Conservation (phyloP, 176 grass and related monocot species). For the Zizania latifolia region DNA sequence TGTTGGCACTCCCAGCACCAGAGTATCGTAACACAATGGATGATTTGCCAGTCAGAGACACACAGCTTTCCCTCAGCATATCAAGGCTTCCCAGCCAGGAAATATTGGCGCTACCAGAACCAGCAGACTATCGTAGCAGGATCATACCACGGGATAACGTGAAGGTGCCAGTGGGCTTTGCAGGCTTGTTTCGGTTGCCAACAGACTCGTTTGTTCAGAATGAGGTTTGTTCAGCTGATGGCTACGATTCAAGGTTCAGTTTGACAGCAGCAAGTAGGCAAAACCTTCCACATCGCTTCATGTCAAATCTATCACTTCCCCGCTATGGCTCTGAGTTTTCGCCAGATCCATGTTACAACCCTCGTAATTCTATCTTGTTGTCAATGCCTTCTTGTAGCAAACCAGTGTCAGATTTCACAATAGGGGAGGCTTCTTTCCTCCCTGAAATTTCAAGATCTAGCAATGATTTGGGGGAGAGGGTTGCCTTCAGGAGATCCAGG, state of each 20-base stretch:
- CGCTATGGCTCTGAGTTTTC: slow-evolving; percentile 30
- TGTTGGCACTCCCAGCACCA: slow-evolving; percentile 35
- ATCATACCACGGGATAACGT: slow-evolving; percentile 8
- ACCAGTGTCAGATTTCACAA: slow-evolving; percentile 27
- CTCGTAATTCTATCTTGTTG: slow-evolving; percentile 14
- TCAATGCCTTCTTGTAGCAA: slow-evolving; percentile 25
- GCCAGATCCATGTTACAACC: slow-evolving; percentile 5
- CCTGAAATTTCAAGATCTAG: slow-evolving; percentile 19
- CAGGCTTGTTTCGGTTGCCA: slow-evolving; percentile 85
- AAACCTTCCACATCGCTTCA: slow-evolving; percentile 14
- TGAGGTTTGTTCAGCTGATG: not conserved
- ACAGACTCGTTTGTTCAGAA: slow-evolving; percentile 43
- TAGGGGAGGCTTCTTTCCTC: slow-evolving; percentile 18
- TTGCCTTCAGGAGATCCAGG: slow-evolving; percentile 32
- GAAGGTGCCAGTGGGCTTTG: slow-evolving; percentile 50
- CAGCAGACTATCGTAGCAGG: slow-evolving; percentile 11
- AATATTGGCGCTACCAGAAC: slow-evolving; percentile 25
- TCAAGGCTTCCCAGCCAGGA: slow-evolving; percentile 26
- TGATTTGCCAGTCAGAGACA: slow-evolving; percentile 21
- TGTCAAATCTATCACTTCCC: slow-evolving; percentile 2
- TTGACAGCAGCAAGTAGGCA: slow-evolving; percentile 15
- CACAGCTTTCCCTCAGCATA: slow-evolving; percentile 28
- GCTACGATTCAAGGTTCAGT: slow-evolving; percentile 41
- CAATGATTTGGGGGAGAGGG: slow-evolving; percentile 19
- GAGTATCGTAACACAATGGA: slow-evolving; percentile 12